Base-by-base conservation (phyloP, 1,284 basidiomycete genomes). In the Xerocomus minutiporus region DNA sequence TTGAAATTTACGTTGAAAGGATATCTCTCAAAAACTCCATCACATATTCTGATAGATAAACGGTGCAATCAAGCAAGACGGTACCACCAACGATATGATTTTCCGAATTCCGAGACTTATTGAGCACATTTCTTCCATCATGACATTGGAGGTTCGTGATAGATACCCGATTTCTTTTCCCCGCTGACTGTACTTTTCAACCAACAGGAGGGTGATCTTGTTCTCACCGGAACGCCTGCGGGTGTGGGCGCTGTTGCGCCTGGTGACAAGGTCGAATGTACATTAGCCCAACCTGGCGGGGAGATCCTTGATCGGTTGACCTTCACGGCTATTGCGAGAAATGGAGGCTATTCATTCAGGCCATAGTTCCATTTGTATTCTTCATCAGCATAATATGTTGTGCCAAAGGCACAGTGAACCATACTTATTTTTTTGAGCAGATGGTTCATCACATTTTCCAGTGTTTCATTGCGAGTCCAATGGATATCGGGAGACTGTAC, bases 81-180 rank as follows among this genome's bases (percentile, higher is more conserved):
- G 93, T 4, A 82, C 79, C 34, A 95, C 95, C 1, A 70, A 74
- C 26, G 88, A 96, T 69, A 97, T 99, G 96, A 90, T 98, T 57
- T 96, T 96, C 76, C 78, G 79, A 43, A 92, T 99, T 42, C 93
- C 95, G 1, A 77, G 82, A n/a, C 79, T 99, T 50, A 89, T 99
- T 61, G 82, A 90, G 60, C 93, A 97, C 64, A 81, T 97, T 45
- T 95, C 93, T 2, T 88, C 89, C 15, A 97, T 99, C 71, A 98
- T 98, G 94, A 87, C 86, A 0, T 79, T 98, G 17, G 93, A 97
- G 78, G 91, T 87, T 40, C 62, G 84, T 66, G 42, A 31, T 8
- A 8, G 26, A 38, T 39, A 12, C 5, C 41, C 13, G 12, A 41
- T 15, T 15, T 28, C 2, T 41, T 20, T 11, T 41, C 39, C 12